phyloP scores from a whole-genome alignment of 2,329 filamentous ascomycete species.

The Thielaviopsis ethacetica region DNA sequence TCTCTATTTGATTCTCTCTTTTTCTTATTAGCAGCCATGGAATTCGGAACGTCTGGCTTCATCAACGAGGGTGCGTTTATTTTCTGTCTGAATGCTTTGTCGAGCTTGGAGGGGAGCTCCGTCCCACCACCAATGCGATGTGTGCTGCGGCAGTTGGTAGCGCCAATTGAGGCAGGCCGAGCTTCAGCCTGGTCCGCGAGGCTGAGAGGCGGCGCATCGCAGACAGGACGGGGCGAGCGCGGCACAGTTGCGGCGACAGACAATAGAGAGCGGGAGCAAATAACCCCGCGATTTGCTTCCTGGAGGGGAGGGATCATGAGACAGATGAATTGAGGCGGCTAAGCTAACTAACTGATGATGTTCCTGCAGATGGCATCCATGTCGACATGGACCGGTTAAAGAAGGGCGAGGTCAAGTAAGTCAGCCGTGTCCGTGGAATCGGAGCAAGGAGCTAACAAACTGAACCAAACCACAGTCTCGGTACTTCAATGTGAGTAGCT shows the following conservation, averaged over 20 bases:
- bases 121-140: too few relatives aligned
- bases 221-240: too few relatives aligned
- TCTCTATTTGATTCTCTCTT: neutral
- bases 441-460: slow-evolving; percentile 14
- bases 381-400: slow-evolving; percentile 98
- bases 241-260: too few relatives aligned
- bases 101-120: neutral
- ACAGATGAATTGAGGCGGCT: slow-evolving; percentile 1
- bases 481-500: slow-evolving; percentile 77
- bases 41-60: slow-evolving; percentile 45
- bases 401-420: slow-evolving; percentile 97
- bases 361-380: slow-evolving; percentile 78
- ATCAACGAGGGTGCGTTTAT: slow-evolving; percentile 43
- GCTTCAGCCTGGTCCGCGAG: too few relatives aligned
- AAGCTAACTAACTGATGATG: slow-evolving; percentile 14
- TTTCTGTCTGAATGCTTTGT: neutral
- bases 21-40: slow-evolving; percentile 26
- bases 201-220: too few relatives aligned
- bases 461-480: slow-evolving; percentile 46
- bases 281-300: too few relatives aligned
- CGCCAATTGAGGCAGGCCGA: too few relatives aligned
- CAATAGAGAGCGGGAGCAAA: too few relatives aligned
- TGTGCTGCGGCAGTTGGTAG: too few relatives aligned
- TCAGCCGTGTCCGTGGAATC: slow-evolving; percentile 11
- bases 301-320: too few relatives aligned